Evolutionary conservation across 169 alveolate genomes (phyloP).

Genomic region (Cryptosporidium felis): DNA sequence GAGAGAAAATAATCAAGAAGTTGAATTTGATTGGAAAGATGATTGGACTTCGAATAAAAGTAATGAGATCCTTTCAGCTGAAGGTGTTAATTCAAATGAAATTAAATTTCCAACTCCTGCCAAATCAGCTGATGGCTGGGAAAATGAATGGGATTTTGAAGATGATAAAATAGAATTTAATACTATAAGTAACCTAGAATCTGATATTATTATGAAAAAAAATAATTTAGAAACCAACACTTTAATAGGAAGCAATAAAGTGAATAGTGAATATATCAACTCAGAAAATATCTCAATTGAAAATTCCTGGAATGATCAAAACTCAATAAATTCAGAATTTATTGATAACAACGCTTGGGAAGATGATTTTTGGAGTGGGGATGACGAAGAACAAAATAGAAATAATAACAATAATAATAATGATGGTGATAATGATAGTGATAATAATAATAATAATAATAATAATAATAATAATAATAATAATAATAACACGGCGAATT

Average conservation of each 20-base stretch:
- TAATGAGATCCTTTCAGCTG: too few species aligned
- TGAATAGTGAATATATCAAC: neutral
- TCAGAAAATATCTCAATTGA: neutral
- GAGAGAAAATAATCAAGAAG: neutral
- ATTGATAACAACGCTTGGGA: neutral
- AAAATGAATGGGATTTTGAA: constrained; percentile 34
- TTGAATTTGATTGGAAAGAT: neutral
- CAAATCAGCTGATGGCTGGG: too few species aligned
- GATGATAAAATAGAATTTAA: neutral
- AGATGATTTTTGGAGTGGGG: neutral
- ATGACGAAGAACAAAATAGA: neutral
- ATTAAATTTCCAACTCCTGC: too few species aligned
- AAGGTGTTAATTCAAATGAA: too few species aligned
- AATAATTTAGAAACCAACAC: neutral
- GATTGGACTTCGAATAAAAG: too few species aligned
- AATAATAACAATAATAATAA: neutral
- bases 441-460: neutral
- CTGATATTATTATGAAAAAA: neutral
- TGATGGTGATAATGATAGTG: neutral
- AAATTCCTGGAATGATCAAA: too few species aligned
- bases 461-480: neutral
- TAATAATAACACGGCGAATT: neutral
- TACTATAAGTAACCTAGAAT: neutral
- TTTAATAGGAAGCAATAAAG: neutral
- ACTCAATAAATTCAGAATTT: neutral